Evolutionary conservation across 106 monocot genomes (phyloP), one percentile per base, ranked within the genome.

Genomic region (Hemerocallis citrina): DNA sequence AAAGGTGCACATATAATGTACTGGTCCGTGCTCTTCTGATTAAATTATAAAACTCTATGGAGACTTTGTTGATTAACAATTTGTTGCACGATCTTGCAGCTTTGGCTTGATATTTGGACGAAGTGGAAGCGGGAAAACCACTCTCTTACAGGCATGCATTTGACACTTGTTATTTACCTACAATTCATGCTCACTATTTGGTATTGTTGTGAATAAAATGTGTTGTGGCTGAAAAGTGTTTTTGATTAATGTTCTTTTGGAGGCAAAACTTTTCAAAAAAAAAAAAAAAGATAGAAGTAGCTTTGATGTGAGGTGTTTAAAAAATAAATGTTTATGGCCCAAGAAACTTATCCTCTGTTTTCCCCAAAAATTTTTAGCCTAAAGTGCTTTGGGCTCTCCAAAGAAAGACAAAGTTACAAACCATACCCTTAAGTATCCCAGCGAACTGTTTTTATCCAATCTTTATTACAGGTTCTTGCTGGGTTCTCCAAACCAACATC

Each of bases 81-180:
- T 47, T n/a, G 19, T 55, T 47, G 5, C 19, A 4, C 60, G 42
- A 58, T 9, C 32, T 4, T 77, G 68, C 68, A 93, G 92, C 44
- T 84, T 93, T 72, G 85, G 92, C 32, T 72, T 93, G 58, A 81
- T 93, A 62, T 93, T 88, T 79, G 92, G 92, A 64, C 75, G 81
- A 62, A 93, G 92, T 64, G 88, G 92, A 63, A 93, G 92, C 64
- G 92, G 92, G 21, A 93, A 93, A 64, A n/a, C n/a, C n/a, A n/a
- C n/a, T n/a, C n/a, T n/a, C n/a, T n/a, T n/a, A n/a, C n/a, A n/a
- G n/a, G n/a, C n/a, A n/a, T n/a, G n/a, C n/a, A n/a, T n/a, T n/a
- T n/a, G n/a, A n/a, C n/a, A n/a, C n/a, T n/a, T n/a, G 85, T 85
- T 20, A 93, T 85, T 38, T 88, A 88, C 32, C 84, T 93, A 62